phyloP scores from a whole-genome alignment of 177 flowering plant species.

The Vitis hybrid region DNA sequence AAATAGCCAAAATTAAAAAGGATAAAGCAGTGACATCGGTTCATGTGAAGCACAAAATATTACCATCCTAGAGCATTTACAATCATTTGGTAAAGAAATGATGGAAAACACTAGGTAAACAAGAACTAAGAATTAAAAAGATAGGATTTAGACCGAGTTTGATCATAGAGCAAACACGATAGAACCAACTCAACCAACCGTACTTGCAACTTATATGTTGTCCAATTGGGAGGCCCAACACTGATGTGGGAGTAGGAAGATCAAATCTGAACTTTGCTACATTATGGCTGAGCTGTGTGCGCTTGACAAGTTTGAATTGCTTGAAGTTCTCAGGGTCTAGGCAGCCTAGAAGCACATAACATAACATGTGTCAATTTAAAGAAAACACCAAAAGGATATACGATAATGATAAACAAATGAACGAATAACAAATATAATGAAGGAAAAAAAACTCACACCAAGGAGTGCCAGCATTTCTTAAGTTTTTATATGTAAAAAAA shows the following conservation, averaged over 20 bases:
- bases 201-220: constrained; percentile 97
- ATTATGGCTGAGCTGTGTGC: constrained; percentile 86
- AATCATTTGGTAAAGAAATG: not conserved
- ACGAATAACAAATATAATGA: not conserved
- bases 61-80: not conserved
- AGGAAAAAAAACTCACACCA: not conserved
- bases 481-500: too few relatives aligned
- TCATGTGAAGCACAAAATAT: too few relatives aligned
- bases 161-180: too few relatives aligned
- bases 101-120: not conserved
- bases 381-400: not conserved
- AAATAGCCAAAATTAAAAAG: not conserved
- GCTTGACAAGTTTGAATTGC: constrained; percentile 82
- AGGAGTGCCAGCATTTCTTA: too few relatives aligned
- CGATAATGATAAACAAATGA: not conserved
- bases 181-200: constrained; percentile 4
- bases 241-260: constrained; percentile 82
- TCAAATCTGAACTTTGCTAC: constrained; percentile 88
- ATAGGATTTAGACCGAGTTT: not conserved
- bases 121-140: not conserved
- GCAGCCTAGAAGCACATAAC: constrained; percentile 42
- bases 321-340: constrained; percentile 86
- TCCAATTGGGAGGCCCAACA: constrained; percentile 97
- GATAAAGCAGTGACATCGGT: not conserved
- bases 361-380: not conserved